A percentile compares a stretch with the other conserved stretches of the same genome.
Evolutionary conservation across 23 red algal species (phyloP).

Genomic region (Gracilaria vermiculophylla): DNA sequence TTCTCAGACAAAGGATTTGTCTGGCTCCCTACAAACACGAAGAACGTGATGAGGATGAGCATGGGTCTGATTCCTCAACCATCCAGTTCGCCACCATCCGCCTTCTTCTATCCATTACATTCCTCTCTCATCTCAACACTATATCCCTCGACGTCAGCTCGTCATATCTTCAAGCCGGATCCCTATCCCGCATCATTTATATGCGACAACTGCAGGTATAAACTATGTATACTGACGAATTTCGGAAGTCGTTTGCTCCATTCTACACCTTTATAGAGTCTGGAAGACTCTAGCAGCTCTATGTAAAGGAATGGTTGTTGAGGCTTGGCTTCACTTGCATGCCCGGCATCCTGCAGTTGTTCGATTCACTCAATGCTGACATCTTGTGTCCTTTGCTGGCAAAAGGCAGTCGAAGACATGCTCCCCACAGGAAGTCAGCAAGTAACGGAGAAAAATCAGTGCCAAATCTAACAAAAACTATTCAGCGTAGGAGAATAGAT

Average conservation of each 20-base stretch:
- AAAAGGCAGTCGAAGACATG: neutral
- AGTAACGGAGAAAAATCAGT: too few relatives aligned
- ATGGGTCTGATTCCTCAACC: neutral
- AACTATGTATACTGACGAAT: neutral
- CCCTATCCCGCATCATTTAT: neutral
- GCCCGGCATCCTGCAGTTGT: neutral
- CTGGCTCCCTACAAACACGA: neutral
- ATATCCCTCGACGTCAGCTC: neutral
- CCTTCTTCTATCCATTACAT: neutral
- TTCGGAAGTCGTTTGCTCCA: neutral
- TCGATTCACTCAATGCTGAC: neutral
- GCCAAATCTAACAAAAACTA: too few relatives aligned
- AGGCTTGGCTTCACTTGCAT: neutral
- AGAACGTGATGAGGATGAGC: neutral
- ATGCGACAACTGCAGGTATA: neutral
- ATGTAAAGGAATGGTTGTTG: neutral
- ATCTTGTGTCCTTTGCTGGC: neutral
- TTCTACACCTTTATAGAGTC: neutral
- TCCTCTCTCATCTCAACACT: neutral
- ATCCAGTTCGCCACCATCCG: neutral
- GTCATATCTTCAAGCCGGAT: neutral
- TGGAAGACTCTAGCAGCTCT: slow-evolving; percentile 1
- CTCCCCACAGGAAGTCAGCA: too few relatives aligned
- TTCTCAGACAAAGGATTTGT: neutral
- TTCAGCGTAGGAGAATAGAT: too few relatives aligned